Conservation (phyloP, 345 rosid species). For the Noccaea caerulescens region DNA sequence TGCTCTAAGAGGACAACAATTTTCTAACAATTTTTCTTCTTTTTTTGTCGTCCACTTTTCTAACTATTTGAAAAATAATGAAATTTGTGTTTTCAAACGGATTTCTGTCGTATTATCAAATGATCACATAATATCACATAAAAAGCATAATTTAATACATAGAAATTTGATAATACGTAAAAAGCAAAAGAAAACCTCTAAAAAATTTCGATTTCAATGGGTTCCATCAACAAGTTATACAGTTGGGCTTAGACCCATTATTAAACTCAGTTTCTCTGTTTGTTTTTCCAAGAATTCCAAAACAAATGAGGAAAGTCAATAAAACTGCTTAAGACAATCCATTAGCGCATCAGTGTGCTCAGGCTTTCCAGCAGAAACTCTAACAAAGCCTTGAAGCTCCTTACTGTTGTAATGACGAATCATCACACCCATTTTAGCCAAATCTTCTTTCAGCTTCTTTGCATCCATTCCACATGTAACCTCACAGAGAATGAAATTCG, state of each 20-base stretch:
- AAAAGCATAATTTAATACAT: no score
- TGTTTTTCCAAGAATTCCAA: neutral
- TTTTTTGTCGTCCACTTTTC: no score
- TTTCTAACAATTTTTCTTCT: no score
- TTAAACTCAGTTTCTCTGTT: neutral
- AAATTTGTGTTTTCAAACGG: no score
- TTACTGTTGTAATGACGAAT: conserved; percentile 86
- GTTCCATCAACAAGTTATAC: neutral
- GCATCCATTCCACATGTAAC: conserved; percentile 83
- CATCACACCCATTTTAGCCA: conserved; percentile 87
- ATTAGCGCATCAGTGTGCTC: conserved; percentile 78
- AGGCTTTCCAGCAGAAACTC: conserved; percentile 84
- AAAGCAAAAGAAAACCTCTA: no score
- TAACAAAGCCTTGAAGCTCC: conserved; percentile 77
- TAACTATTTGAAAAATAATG: no score
- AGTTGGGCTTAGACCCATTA: neutral
- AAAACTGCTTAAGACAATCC: conserved; percentile 55
- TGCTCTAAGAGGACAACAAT: neutral
- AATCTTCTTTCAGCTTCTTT: conserved; percentile 89
- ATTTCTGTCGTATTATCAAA: no score
- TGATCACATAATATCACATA: no score
- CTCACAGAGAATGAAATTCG: conserved; percentile 88
- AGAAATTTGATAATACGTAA: no score
- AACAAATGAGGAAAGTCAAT: conserved; percentile 41
- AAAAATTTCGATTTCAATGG: neutral